Evolutionary conservation across 2,329 filamentous ascomycete genomes (phyloP).

Genomic region (Cryphonectria nitschkei): DNA sequence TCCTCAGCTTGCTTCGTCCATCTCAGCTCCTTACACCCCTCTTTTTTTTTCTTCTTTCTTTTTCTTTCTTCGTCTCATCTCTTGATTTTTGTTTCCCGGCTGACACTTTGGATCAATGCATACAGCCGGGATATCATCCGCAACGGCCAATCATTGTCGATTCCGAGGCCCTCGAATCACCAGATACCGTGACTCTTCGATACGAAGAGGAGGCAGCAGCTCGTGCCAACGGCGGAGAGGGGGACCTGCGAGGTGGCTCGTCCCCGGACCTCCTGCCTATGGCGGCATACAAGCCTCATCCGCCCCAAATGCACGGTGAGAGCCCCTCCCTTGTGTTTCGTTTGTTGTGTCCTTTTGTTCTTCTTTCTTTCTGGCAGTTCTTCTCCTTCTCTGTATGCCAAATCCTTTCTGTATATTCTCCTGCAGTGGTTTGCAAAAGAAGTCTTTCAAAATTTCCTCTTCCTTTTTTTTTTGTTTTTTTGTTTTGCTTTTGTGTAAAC

Average conservation of each 20-base stretch:
- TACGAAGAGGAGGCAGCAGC: conserved; percentile 60
- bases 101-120: conserved; percentile 18
- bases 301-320: conserved; percentile 82
- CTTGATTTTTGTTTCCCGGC: background rate
- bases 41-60: background rate
- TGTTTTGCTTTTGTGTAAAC: no score
- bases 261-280: conserved; percentile 69
- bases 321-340: conserved; percentile 34
- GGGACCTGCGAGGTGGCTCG: conserved; percentile 60
- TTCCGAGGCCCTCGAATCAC: conserved; percentile 58
- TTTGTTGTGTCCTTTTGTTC: conserved; percentile 8
- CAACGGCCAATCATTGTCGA: conserved; percentile 62
- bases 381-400: no score
- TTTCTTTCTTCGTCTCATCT: background rate
- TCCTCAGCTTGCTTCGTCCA: no score
- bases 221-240: conserved; percentile 51
- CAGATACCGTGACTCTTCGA: conserved; percentile 58
- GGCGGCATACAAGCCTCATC: conserved; percentile 81
- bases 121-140: conserved; percentile 56
- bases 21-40: no score
- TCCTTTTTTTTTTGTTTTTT: no score
- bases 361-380: no score
- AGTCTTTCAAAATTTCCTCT: no score
- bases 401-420: no score
- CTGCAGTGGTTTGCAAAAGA: no score